Base-by-base conservation (phyloP, 1,284 basidiomycete genomes). In the Moesziomyces aphidis region DNA sequence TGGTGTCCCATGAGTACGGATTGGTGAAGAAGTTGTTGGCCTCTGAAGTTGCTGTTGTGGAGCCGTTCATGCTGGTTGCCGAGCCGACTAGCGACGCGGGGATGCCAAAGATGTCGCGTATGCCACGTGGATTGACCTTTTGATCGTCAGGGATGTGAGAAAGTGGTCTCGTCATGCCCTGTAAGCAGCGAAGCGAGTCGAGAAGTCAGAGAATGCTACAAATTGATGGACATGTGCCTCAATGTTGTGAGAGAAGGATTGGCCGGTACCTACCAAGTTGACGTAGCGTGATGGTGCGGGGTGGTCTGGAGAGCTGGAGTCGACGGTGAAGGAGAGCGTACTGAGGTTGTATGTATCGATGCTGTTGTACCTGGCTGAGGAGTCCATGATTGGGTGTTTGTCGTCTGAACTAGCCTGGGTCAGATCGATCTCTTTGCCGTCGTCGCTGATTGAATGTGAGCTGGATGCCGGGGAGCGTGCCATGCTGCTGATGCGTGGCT, bases 1-100 rank as follows among this genome's bases (percentile, higher is more conserved):
- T 79, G 23, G 67, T 79, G 39, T 79, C 77, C 77, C 77, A 79
- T 3, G 73, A 76, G 47, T 65, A 73, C 26, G 76, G 76, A 19
- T 70, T 73, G 55, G 67, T 48, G 54, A 65, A 70, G 34, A 57
- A 51, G 44, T 69, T 45, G 28, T 50, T 50, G n/a, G 42, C 21
- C n/a, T 65, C 61, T 10, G 54, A 55, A 7, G 52, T 44, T n/a
- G 44, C n/a, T 3, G 11, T 19, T 3, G 52, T 52, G 21, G 53
- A 51, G 23, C 22, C 42, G 21, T 53, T 28, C 52, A 61, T 62
- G 51, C 51, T 62, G 21, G 42, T 43, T 22, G 55, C 24, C 8
- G 69, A 72, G 42, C 64, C 64, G 19, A 61, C 48, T 34, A 73
- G 60, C 10, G 64, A 67, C 19, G 70, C 23, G 11, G 70, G 70